These are phyloP conservation scores for Chaetomium strumarium DNA, from an alignment of 2,329 filamentous ascomycete genomes.

Conservation along the genomic window DNA sequence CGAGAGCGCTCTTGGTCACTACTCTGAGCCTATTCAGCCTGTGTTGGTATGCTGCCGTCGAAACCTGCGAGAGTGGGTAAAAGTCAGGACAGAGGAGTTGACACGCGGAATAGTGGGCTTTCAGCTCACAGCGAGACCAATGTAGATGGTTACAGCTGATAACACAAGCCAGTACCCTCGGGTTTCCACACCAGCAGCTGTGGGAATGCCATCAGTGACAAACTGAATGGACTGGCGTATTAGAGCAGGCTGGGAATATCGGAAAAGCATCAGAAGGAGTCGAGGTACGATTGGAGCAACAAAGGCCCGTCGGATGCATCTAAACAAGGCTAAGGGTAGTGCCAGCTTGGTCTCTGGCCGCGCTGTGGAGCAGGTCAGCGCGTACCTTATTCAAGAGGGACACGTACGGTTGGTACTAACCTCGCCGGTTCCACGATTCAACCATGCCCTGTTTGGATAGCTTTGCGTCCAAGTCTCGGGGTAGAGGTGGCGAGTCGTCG, in stretches of 20 bases:
- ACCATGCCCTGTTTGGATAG: not conserved
- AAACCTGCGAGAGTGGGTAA: not conserved
- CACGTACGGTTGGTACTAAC: not conserved
- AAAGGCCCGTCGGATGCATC: not conserved
- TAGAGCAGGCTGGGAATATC: conserved; percentile 1
- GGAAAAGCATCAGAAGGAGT: not conserved
- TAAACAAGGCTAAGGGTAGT: not conserved
- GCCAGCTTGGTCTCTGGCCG: not conserved
- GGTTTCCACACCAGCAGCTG: not conserved
- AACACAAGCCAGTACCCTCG: not conserved
- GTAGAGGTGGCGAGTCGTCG: not conserved
- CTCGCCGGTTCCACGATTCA: not conserved
- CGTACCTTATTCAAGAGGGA: not conserved
- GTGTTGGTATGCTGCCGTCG: conserved; percentile 4
- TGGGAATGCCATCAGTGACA: not conserved
- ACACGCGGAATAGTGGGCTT: no score
- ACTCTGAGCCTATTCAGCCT: not conserved
- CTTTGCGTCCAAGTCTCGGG: not conserved
- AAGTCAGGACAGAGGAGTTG: not conserved
- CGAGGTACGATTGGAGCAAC: not conserved
- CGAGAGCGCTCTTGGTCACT: not conserved
- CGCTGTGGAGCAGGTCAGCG: not conserved
- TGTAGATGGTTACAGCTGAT: not conserved
- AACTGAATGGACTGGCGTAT: not conserved
- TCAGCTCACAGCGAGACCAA: conserved; percentile 1